Percentiles rank a stretch among this genome's conserved stretches.
Evolutionary conservation across 192 early-diverging fungal species (phyloP).

Genomic region (Coemansia guatemalensis): DNA sequence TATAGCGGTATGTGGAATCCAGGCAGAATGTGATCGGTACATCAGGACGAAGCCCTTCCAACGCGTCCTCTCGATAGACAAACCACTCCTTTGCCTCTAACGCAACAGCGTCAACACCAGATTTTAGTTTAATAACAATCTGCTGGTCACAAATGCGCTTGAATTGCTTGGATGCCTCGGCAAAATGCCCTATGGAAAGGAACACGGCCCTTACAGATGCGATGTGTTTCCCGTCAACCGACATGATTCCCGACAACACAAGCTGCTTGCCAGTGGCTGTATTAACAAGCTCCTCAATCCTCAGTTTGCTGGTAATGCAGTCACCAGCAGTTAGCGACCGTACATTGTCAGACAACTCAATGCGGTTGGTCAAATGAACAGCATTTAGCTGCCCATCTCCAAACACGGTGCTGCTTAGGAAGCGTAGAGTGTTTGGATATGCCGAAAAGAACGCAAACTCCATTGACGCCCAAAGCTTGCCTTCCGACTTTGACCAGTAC

Average conservation of each 20-base stretch:
- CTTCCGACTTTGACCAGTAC: conserved; percentile 55
- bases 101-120: conserved; percentile 70
- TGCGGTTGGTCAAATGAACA: conserved; percentile 86
- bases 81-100: conserved; percentile 87
- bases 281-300: conserved; percentile 76
- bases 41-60: conserved; percentile 50
- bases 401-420: conserved; percentile 79
- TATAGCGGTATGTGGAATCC: conserved; percentile 65
- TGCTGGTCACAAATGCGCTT: conserved; percentile 63
- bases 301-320: conserved; percentile 65
- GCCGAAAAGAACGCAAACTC: conserved; percentile 86
- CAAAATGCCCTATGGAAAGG: conserved; percentile 73
- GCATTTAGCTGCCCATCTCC: conserved; percentile 81
- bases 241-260: conserved; percentile 15
- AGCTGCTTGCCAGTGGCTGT: conserved; percentile 79
- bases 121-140: conserved; percentile 62
- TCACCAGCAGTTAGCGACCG: conserved; percentile 71
- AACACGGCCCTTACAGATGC: conserved; percentile 75
- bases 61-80: conserved; percentile 14
- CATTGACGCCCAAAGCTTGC: conserved; percentile 68
- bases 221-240: conserved; percentile 28
- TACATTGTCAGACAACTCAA: conserved; percentile 64
- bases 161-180: conserved; percentile 76
- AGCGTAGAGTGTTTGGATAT: conserved; percentile 72
- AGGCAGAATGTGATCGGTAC: conserved; percentile 74